Base-by-base conservation (phyloP, 352 stramenopile species). In the Phytophthora sansomeana region DNA sequence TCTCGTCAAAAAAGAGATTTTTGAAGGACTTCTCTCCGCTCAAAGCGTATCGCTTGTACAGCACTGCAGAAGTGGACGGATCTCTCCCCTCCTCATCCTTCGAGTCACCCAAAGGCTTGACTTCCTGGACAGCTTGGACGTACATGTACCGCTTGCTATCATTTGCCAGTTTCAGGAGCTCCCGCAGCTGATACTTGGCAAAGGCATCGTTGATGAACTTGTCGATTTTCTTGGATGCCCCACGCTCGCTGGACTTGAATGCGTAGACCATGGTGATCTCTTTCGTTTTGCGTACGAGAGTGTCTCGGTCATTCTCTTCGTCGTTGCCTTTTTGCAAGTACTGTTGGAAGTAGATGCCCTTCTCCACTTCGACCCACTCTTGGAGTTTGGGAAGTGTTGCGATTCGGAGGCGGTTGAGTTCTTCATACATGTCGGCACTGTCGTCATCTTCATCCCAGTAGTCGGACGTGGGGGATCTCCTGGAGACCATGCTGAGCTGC, bases 21-120 rank as follows among this genome's bases (percentile, higher is more conserved):
- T 90, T 77, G 65, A 97, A 97, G 10, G 86, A 93, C 67, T 97
- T 97, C 41, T 93, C 75, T 17, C 93, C 85, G 26, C 77, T 80
- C 7, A 97, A 63, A 16, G 77, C 81, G 67, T 97, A 97, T 26
- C 91, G 78, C 67, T 94, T 89, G 71, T 86, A 74, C 7, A 57
- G 13, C 29, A 67, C 63, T 11, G 26, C 47, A 16, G 63, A 30
- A 16, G 42, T 59, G 2, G 48, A 46, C 16, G 32, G 64, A 0
- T 64, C 13, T 21, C 30, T 38, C 2, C 29, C 38, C 16, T 51
- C 47, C n/a, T 59, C 48, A 5, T n/a, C 35, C 6, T 61, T 49
- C 1, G 62, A 46, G 1, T 59, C 46, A 13, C 43, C 30, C 7
- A 41, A 35, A 2, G 28, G 16, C 11, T 67, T 58, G 19, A 56